phyloP scores from a whole-genome alignment of 192 early-diverging fungal species.

The Bifiguratus adelaidae region DNA sequence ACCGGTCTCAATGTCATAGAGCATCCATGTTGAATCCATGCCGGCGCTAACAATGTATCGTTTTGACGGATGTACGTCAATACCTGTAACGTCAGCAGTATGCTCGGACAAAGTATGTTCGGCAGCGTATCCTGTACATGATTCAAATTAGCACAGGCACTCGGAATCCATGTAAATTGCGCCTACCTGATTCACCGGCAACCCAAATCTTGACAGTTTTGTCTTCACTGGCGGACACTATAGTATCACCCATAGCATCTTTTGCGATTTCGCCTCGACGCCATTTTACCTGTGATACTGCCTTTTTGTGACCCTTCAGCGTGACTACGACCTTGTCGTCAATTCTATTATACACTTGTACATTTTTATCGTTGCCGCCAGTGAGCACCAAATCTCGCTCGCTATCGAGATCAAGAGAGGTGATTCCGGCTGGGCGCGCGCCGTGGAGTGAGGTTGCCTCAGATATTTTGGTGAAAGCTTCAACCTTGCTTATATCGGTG shows the following conservation, averaged over 20 bases:
- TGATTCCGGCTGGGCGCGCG: conserved; percentile 63
- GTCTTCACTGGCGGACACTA: conserved; percentile 70
- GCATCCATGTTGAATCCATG: conserved; percentile 68
- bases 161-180: conserved; percentile 4
- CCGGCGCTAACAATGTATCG: conserved; percentile 70
- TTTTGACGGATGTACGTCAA: conserved; percentile 75
- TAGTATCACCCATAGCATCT: conserved; percentile 31
- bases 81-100: conserved; percentile 52
- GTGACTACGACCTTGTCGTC: conserved; percentile 52
- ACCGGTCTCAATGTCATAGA: conserved; percentile 63
- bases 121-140: conserved; percentile 17
- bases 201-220: conserved; percentile 72
- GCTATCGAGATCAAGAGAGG: conserved; percentile 40
- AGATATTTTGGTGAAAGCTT: conserved; percentile 34
- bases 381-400: conserved; percentile 58
- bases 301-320: conserved; percentile 79
- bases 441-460: conserved; percentile 55
- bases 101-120: conserved; percentile 56
- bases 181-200: conserved; percentile 31
- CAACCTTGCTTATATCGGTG: conserved; percentile 55
- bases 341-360: conserved; percentile 54
- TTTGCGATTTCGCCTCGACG: conserved; percentile 32
- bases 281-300: conserved; percentile 65
- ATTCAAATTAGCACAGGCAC: conserved; percentile 1
- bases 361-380: conserved; percentile 72